A percentile compares a stretch with the other conserved stretches of the same genome.
Evolutionary conservation across 1,139 yeast genomes (phyloP).

Genomic region (Lodderomyces jiufengensis): DNA sequence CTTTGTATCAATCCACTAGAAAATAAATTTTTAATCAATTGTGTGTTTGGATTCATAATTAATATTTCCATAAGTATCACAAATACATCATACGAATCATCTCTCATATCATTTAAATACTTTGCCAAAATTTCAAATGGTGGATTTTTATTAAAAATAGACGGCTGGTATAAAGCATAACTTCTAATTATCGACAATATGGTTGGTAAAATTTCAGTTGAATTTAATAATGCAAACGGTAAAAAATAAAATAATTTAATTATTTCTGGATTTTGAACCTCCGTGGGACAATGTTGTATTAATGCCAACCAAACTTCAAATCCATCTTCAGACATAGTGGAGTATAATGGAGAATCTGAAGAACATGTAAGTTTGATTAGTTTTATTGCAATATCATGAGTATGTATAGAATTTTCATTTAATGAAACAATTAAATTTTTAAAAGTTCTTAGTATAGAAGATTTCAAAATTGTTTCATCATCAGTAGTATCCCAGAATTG

Average conservation of each 20-base stretch:
- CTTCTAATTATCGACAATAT: slow-evolving; percentile 68
- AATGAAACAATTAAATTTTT: slow-evolving; percentile 63
- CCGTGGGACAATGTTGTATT: slow-evolving; percentile 51
- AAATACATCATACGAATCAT: slow-evolving; percentile 60
- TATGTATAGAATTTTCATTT: slow-evolving; percentile 53
- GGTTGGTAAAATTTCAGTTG: slow-evolving; percentile 75
- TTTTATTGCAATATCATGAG: slow-evolving; percentile 67
- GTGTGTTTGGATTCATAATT: slow-evolving; percentile 25
- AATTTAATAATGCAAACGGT: slow-evolving; percentile 49
- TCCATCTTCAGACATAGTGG: slow-evolving; percentile 80
- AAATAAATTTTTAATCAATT: slow-evolving; percentile 33
- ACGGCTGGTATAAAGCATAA: slow-evolving; percentile 59
- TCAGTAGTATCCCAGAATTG: slow-evolving; percentile 66
- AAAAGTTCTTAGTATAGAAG: slow-evolving; percentile 66
- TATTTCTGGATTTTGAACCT: slow-evolving; percentile 20
- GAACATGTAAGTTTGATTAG: slow-evolving; percentile 62
- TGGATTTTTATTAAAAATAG: slow-evolving; percentile 37
- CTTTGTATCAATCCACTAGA: slow-evolving; percentile 47
- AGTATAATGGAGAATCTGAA: slow-evolving; percentile 54
- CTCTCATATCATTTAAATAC: slow-evolving; percentile 62
- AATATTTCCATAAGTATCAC: slow-evolving; percentile 60
- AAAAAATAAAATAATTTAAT: slow-evolving; percentile 47
- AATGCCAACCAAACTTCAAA: slow-evolving; percentile 78
- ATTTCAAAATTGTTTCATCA: slow-evolving; percentile 66
- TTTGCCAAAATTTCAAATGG: slow-evolving; percentile 53